These are phyloP conservation scores for Agarophyton chilense DNA, from an alignment of 23 red algal species.

Conservation along the genomic window DNA sequence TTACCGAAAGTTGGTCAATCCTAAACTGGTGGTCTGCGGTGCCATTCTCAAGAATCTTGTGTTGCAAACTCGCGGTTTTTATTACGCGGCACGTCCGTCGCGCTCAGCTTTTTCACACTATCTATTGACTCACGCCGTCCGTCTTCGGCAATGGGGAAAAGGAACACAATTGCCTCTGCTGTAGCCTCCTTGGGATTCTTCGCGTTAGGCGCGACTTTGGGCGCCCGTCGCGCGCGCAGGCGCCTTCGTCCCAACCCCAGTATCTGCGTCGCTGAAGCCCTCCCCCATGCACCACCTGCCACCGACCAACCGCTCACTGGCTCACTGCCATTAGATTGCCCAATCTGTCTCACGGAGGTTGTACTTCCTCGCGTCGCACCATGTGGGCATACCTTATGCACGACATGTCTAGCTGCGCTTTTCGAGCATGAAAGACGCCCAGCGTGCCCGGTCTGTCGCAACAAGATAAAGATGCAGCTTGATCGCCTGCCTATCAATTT, in stretches of 20 bases:
- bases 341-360: slow-evolving; percentile 58
- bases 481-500: slow-evolving; percentile 68
- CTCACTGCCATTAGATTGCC: slow-evolving; percentile 45
- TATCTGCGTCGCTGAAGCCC: not conserved
- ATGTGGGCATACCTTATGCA: slow-evolving; percentile 66
- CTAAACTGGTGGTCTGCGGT: too few species aligned
- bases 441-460: slow-evolving; percentile 64
- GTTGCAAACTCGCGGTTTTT: too few species aligned
- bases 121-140: too few species aligned
- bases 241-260: slow-evolving; percentile 6
- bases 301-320: not conserved
- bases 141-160: slow-evolving; percentile 32
- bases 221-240: not conserved
- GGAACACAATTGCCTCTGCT: slow-evolving; percentile 15
- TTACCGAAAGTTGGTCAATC: not conserved
- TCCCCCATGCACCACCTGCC: not conserved
- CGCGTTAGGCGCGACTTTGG: slow-evolving; percentile 57
- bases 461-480: slow-evolving; percentile 29
- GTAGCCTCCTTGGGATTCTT: slow-evolving; percentile 46
- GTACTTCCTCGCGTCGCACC: slow-evolving; percentile 56
- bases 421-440: slow-evolving; percentile 58
- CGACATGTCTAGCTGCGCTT: slow-evolving; percentile 46
- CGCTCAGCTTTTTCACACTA: too few species aligned
- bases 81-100: too few species aligned
- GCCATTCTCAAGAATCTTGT: too few species aligned